Evolutionary conservation across 2,329 filamentous ascomycete species (phyloP).

Genomic region (Neocucurbitaria cava): DNA sequence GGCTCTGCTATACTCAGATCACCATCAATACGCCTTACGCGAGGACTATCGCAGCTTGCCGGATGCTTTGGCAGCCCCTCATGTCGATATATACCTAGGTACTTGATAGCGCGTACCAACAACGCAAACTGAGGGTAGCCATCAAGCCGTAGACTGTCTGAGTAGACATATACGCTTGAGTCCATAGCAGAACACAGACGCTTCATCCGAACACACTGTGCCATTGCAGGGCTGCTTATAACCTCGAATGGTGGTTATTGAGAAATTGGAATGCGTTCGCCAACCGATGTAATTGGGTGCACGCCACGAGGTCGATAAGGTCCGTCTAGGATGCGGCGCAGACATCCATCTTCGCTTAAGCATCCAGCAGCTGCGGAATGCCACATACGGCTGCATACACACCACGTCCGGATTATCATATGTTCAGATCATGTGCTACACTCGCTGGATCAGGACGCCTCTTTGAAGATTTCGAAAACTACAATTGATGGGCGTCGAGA

Average conservation of each 20-base stretch:
- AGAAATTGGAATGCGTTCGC: slow-evolving; percentile 25
- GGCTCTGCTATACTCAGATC: slow-evolving; percentile 41
- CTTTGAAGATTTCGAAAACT: not conserved
- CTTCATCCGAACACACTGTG: slow-evolving; percentile 52
- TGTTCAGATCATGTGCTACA: not conserved
- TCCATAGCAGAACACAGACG: slow-evolving; percentile 73
- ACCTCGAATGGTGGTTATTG: slow-evolving; percentile 36
- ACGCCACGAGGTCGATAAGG: slow-evolving; percentile 30
- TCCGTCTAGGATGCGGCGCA: slow-evolving; percentile 28
- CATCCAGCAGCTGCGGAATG: slow-evolving; percentile 15
- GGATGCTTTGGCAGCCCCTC: slow-evolving; percentile 64
- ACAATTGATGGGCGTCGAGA: not conserved
- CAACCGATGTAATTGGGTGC: slow-evolving; percentile 28
- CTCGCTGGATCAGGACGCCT: not conserved
- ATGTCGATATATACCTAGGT: slow-evolving; percentile 67
- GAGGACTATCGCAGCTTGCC: slow-evolving; percentile 45
- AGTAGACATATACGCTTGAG: slow-evolving; percentile 72
- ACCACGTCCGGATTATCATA: slow-evolving; percentile 1
- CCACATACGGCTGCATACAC: slow-evolving; percentile 13
- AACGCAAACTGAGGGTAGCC: slow-evolving; percentile 57
- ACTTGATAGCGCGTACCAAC: slow-evolving; percentile 70
- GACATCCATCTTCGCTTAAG: slow-evolving; percentile 36
- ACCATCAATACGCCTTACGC: slow-evolving; percentile 42
- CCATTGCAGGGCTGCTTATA: slow-evolving; percentile 48
- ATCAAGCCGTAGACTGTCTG: slow-evolving; percentile 47